Base-by-base conservation (phyloP, 257 asterid species). In the Solanum corneliomulleri region DNA sequence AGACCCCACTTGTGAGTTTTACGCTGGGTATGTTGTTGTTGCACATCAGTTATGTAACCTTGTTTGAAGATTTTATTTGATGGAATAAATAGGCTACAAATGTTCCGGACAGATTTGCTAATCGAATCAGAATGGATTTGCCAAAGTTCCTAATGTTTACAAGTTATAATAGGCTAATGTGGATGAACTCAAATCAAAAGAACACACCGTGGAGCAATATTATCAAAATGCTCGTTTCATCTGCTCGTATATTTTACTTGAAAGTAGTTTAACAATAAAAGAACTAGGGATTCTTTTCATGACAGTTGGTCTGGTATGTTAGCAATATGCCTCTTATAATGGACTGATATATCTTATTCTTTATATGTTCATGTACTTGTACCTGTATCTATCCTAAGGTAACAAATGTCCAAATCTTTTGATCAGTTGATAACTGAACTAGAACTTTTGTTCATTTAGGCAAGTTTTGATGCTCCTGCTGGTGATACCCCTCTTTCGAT, bases 401-500 rank as follows among this genome's bases (percentile, higher is more conserved):
- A 49, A 81, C 45, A 81, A 8, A 25, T 47, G 84, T 80, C 84
- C 44, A 80, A 80, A 29, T 80, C 68, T 47, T 80, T 47, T 3
- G 11, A 47, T 1, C 29, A 29, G 68, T 27, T 27, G 20, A 68
- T 20, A 47, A 58, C 64, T 44, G 6, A 84, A 21, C 49, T 45
- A 31, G 56, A 47, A 71, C 10, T 71, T 84, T 64, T 90, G 56
- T 85, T 74, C 13, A 71, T 72, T 58, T 74, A 96, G 99, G 90
- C 97, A 18, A 91, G 52, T 39, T 92, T 95, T 77, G 95, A 92
- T 88, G 93, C 98, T 66, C 97, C 98, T 25, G 87, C 90, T 27
- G 96, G 98, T 56, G 89, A 90, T 89, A 92, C 91, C 86, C 99
- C 99, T 1, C 68, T 94, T 42, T 97, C 97, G 15, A 21, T 96